Evolutionary conservation across 768 basidiomycete genomes (phyloP).

Genomic region (Lactarius vividus): DNA sequence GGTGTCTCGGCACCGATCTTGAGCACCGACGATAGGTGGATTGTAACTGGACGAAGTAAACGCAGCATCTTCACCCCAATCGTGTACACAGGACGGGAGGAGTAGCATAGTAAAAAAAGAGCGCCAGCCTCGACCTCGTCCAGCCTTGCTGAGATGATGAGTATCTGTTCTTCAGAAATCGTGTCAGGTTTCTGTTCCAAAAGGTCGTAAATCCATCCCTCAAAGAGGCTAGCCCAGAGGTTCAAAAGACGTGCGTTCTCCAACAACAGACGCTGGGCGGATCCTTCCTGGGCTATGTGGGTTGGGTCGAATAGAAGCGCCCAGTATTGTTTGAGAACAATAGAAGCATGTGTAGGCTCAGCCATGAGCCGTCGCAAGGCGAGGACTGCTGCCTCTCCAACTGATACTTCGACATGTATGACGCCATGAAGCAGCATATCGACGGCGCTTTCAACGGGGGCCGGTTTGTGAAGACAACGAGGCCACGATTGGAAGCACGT

Average conservation of each 20-base stretch:
- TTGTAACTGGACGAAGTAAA: conserved; percentile 49
- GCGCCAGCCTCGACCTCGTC: conserved; percentile 69
- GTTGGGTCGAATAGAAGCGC: conserved; percentile 71
- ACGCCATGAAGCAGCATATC: conserved; percentile 79
- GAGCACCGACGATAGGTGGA: conserved; percentile 41
- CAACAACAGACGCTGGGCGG: conserved; percentile 57
- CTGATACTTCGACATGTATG: conserved; percentile 77
- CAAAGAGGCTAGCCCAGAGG: conserved; percentile 73
- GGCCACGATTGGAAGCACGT: conserved; percentile 85
- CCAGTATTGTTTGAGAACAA: conserved; percentile 63
- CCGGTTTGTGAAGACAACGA: conserved; percentile 60
- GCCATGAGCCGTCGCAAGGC: conserved; percentile 74
- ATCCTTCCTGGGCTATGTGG: conserved; percentile 59
- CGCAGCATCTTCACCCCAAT: conserved; percentile 66
- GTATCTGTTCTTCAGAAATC: conserved; percentile 41
- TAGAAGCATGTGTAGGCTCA: conserved; percentile 51
- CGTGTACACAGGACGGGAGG: conserved; percentile 47
- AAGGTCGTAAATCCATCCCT: conserved; percentile 59
- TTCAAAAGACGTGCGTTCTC: conserved; percentile 66
- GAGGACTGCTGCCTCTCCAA: conserved; percentile 64
- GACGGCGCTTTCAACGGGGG: conserved; percentile 57
- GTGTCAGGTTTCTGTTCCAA: conserved; percentile 41
- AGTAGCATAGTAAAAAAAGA: conserved; percentile 70
- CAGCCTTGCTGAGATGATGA: conserved; percentile 44
- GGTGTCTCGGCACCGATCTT: conserved; percentile 28